Percentiles rank a stretch among this genome's conserved stretches.
These are phyloP conservation scores for Globisporangium recalcitrans DNA, from an alignment of 352 stramenopile genomes.

Conservation along the genomic window DNA sequence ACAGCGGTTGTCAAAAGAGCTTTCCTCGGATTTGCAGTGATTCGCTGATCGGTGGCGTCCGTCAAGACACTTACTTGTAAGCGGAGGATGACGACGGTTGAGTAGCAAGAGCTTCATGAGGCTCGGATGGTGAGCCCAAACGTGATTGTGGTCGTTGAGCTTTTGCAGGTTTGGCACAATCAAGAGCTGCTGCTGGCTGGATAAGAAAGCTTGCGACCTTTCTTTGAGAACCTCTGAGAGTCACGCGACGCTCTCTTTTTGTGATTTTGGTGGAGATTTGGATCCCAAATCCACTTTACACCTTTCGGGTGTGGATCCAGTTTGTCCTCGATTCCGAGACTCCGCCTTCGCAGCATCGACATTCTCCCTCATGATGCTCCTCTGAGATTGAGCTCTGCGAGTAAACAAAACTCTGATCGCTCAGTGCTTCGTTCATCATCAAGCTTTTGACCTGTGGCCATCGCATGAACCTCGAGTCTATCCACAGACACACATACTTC, in stretches of 20 bases:
- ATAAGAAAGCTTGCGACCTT: neutral
- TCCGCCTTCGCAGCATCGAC: neutral
- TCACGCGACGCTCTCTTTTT: neutral
- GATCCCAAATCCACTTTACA: neutral
- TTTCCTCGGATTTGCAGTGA: neutral
- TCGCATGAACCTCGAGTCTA: neutral
- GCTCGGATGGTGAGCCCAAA: neutral
- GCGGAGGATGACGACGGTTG: no score
- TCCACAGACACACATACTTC: neutral
- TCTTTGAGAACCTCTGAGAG: neutral
- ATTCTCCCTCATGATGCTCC: neutral
- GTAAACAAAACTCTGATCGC: neutral
- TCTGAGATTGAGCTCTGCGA: neutral
- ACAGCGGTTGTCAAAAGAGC: neutral
- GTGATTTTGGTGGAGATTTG: neutral
- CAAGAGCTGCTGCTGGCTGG: neutral
- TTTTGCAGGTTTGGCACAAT: neutral
- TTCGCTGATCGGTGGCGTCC: neutral
- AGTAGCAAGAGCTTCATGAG: neutral
- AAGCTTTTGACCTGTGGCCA: neutral
- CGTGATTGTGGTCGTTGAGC: neutral
- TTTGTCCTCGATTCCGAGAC: neutral
- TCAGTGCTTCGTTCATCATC: neutral
- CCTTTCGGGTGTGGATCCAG: neutral
- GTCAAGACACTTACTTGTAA: neutral